phyloP scores from a whole-genome alignment of 140 eudicot genomes.

The Bidens hawaiensis region DNA sequence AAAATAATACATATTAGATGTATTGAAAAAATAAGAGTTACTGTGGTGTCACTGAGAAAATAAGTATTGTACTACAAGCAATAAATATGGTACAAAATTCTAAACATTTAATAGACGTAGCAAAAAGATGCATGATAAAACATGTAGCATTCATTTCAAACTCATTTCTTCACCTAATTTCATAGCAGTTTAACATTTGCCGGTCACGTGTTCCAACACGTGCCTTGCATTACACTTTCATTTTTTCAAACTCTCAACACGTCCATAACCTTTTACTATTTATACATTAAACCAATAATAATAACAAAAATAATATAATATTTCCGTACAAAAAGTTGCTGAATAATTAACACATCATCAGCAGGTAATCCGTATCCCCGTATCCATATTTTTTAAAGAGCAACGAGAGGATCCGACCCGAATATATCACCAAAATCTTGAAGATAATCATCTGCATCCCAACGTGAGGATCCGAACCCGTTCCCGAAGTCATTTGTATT shows the following conservation, averaged over 20 bases:
- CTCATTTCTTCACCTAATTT: constrained; percentile 49
- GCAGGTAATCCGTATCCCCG: constrained; percentile 9
- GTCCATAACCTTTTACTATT: constrained; percentile 26
- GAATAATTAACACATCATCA: constrained; percentile 7
- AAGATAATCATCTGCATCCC: constrained; percentile 47
- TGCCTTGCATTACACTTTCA: constrained; percentile 24
- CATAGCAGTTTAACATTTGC: constrained; percentile 30
- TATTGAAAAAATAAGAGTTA: too few relatives aligned
- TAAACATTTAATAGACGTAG: constrained; percentile 32
- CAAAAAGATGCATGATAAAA: constrained; percentile 40
- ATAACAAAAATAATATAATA: constrained; percentile 10
- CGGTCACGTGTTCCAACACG: constrained; percentile 35
- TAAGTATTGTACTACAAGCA: constrained; percentile 16
- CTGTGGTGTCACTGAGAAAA: neutral
- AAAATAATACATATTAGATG: too few relatives aligned
- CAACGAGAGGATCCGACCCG: constrained; percentile 87
- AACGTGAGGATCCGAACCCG: constrained; percentile 42
- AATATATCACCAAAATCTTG: constrained; percentile 70
- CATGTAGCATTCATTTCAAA: constrained; percentile 42
- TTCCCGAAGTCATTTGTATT: constrained; percentile 27
- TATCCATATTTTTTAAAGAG: constrained; percentile 28
- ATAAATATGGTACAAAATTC: constrained; percentile 36
- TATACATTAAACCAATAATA: constrained; percentile 16
- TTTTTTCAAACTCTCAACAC: constrained; percentile 18
- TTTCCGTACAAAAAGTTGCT: constrained; percentile 23